Evolutionary conservation across 2,329 filamentous ascomycete species (phyloP), one percentile per base, ranked within the genome.

Genomic region (Fusarium robinianum): DNA sequence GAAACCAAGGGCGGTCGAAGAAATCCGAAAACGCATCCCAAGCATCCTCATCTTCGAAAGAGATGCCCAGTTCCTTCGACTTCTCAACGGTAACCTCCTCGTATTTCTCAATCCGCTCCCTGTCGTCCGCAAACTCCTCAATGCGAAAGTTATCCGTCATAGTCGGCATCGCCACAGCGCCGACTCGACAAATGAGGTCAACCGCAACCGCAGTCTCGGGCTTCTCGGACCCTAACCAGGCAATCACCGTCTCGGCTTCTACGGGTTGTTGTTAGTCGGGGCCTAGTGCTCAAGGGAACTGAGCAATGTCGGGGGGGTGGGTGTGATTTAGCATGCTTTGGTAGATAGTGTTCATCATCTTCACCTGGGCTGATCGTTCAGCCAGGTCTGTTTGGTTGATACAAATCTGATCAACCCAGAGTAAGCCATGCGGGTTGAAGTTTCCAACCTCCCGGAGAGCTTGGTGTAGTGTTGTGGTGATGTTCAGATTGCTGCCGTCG

Each of bases 341-440:
- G 4, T 53, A 57, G 3, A 57, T 57, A 1, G 40, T 6, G 10
- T 54, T 48, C 54, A 57, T 57, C 15, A 45, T 53, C 3, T 44
- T 32, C 4, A 56, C 53, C 14, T 57, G 53, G 3, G 42, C 46
- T 0, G 53, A 44, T 12, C 46, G 41, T 21, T 57, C 53, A 2
- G 2, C 5, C 7, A 48, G 6, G 7, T 57, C 36, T 0, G 29
- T 25, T 10, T 56, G 53, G 10, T 56, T 57, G 18, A 55, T 55
- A 6, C 51, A 58, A 15, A 55, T 49, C 16, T 57, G 53, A 10
- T 57, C 54, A 8, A 57, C 41, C 53, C 53, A 56, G 3, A 57
- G 6, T 14, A 41, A n/a, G 2, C 44, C 23, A 4, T 49, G 30
- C 0, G 50, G 54, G 6, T 35, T 49, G 8, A 44, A 46, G 15